Evolutionary conservation across 176 grass and related monocot genomes (phyloP).

Genomic region (Oryza brachyantha): DNA sequence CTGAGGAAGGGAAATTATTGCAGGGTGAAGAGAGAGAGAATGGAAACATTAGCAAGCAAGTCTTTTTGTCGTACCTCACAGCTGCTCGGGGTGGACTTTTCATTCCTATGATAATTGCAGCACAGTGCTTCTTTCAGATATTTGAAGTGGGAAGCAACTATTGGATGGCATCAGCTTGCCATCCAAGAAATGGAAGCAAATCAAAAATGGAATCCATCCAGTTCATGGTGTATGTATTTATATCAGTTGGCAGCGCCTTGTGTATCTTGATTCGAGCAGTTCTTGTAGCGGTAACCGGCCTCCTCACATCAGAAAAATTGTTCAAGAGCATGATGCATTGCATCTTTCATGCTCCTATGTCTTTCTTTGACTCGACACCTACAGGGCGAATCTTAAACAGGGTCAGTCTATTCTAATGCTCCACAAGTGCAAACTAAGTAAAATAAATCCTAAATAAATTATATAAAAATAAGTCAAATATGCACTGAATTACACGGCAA

Average conservation of each 20-base stretch:
- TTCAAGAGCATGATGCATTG: slow-evolving; percentile 80
- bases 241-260: slow-evolving; percentile 63
- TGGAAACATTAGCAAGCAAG: slow-evolving; percentile 74
- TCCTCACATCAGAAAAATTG: slow-evolving; percentile 72
- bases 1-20: slow-evolving; percentile 70
- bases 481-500: background rate
- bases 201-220: slow-evolving; percentile 57
- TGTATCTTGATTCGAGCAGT: slow-evolving; percentile 55
- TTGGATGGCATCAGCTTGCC: slow-evolving; percentile 90
- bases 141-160: slow-evolving; percentile 91
- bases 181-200: slow-evolving; percentile 48
- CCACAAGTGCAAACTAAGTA: background rate
- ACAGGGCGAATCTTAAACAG: slow-evolving; percentile 93
- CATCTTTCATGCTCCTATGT: slow-evolving; percentile 85
- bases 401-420: slow-evolving; percentile 22
- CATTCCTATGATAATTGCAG: slow-evolving; percentile 57
- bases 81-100: slow-evolving; percentile 68
- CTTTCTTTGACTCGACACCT: slow-evolving; percentile 97
- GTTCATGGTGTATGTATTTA: slow-evolving; percentile 60
- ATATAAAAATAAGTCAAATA: background rate
- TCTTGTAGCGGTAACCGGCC: slow-evolving; percentile 52
- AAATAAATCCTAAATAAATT: background rate
- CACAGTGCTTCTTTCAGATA: slow-evolving; percentile 76
- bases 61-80: slow-evolving; percentile 82
- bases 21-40: slow-evolving; percentile 94